A percentile compares a stretch with the other conserved stretches of the same genome.
These are phyloP conservation scores for Myxozyma udenii DNA, from an alignment of 805 yeast species.

Conservation along the genomic window DNA sequence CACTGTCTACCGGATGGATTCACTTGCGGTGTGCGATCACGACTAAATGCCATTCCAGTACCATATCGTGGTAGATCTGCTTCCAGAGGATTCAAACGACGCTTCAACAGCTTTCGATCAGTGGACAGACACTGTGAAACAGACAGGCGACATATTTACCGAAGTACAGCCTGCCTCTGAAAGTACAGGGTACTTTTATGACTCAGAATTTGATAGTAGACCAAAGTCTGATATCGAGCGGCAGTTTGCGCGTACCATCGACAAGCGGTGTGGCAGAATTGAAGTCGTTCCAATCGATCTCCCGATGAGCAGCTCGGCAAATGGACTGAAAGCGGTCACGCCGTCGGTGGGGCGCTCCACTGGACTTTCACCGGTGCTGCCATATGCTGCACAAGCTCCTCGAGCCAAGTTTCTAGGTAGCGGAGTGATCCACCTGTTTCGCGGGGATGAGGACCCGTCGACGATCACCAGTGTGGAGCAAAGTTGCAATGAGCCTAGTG, in stretches of 20 bases:
- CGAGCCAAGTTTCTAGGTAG: slow-evolving; percentile 65
- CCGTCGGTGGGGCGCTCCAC: neutral
- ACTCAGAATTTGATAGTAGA: neutral
- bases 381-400: slow-evolving; percentile 37
- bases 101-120: neutral
- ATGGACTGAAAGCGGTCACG: neutral
- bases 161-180: neutral
- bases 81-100: slow-evolving; percentile 3
- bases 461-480: slow-evolving; percentile 1
- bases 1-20: too few species aligned
- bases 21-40: too few species aligned
- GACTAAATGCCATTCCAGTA: slow-evolving; percentile 16
- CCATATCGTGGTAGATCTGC: slow-evolving; percentile 18
- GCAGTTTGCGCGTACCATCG: slow-evolving; percentile 6
- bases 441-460: slow-evolving; percentile 45
- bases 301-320: neutral
- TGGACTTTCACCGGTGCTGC: neutral
- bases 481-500: neutral
- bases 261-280: slow-evolving; percentile 28
- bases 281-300: slow-evolving; percentile 28
- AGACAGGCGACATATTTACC: slow-evolving; percentile 10
- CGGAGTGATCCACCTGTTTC: slow-evolving; percentile 68
- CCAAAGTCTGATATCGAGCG: neutral
- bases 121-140: slow-evolving; percentile 8
- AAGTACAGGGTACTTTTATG: neutral